Evolutionary conservation across 1,284 basidiomycete species (phyloP).

Genomic region (Cryptococcus wingfieldii): DNA sequence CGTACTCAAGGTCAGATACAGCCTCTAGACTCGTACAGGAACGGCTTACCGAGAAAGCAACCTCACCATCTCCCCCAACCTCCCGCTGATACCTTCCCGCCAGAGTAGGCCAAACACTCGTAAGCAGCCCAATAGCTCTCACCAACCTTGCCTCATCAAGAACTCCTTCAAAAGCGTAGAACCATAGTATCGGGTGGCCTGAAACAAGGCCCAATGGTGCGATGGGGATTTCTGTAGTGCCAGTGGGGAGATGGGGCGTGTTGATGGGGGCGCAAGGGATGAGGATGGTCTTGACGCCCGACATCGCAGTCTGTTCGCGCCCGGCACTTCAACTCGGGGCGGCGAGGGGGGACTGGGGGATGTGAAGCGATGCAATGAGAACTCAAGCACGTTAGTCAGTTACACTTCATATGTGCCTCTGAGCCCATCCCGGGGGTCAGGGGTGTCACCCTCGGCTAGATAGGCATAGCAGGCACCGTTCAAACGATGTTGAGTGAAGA

Average conservation of each 20-base stretch:
- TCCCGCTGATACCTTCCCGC: constrained; percentile 16
- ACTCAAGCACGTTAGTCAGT: no score
- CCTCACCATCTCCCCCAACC: not conserved
- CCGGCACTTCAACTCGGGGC: no score
- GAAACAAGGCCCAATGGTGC: constrained; percentile 22
- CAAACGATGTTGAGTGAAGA: no score
- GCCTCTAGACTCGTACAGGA: constrained; percentile 7
- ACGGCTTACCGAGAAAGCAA: constrained; percentile 5
- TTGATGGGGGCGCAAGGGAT: constrained; percentile 1
- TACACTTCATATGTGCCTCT: no score
- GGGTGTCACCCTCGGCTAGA: no score
- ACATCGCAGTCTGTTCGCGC: not conserved
- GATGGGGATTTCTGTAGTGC: constrained; percentile 13
- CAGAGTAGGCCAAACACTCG: constrained; percentile 21
- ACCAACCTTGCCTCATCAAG: constrained; percentile 19
- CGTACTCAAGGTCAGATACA: not conserved
- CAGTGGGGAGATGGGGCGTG: constrained; percentile 3
- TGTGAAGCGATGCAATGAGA: no score
- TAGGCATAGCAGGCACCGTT: no score
- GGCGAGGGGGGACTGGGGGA: no score
- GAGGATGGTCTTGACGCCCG: constrained; percentile 1
- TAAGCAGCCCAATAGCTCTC: constrained; percentile 15
- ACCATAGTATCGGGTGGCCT: constrained; percentile 12
- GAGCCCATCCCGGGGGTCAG: no score
- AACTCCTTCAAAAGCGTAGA: constrained; percentile 21